Conservation (phyloP, 31 red algal species). For the Odonthalia washingtoniensis region DNA sequence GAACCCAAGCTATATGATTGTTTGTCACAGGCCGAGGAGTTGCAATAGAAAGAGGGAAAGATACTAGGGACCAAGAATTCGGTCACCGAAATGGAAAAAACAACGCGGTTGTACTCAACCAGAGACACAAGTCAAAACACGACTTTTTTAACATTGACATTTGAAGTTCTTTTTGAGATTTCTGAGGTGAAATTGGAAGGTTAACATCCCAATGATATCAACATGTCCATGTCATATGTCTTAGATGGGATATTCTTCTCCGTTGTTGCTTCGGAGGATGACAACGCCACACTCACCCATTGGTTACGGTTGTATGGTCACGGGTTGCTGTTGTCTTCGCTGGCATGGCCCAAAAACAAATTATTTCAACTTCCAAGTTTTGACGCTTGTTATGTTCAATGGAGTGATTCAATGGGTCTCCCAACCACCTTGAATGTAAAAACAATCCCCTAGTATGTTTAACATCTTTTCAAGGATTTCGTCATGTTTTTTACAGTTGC, state of each 20-base stretch:
- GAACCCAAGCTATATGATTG: too few relatives aligned
- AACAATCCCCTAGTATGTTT: constrained; percentile 56
- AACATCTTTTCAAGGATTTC: constrained; percentile 79
- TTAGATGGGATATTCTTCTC: constrained; percentile 81
- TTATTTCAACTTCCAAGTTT: too few relatives aligned
- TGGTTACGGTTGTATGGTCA: constrained; percentile 71
- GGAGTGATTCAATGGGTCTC: constrained; percentile 60
- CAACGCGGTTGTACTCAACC: constrained; percentile 4
- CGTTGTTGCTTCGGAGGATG: constrained; percentile 71
- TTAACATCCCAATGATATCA: constrained; percentile 77
- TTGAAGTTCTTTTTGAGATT: constrained; percentile 57
- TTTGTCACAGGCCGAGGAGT: too few relatives aligned
- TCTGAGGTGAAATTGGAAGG: constrained; percentile 61
- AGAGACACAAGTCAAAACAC: neutral
- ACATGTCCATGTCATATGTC: too few relatives aligned
- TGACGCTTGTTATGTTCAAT: too few relatives aligned
- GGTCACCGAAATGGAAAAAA: constrained; percentile 70
- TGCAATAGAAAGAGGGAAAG: too few relatives aligned
- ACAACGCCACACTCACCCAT: constrained; percentile 64
- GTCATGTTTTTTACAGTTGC: constrained; percentile 82
- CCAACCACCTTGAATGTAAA: constrained; percentile 75
- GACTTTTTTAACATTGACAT: too few relatives aligned
- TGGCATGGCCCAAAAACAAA: constrained; percentile 52
- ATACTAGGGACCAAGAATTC: too few relatives aligned
- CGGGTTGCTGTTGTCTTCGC: constrained; percentile 51